Percentiles rank a stretch among this genome's conserved stretches.
These are phyloP conservation scores for Salix exigua DNA, from an alignment of 345 rosid genomes.

Conservation along the genomic window DNA sequence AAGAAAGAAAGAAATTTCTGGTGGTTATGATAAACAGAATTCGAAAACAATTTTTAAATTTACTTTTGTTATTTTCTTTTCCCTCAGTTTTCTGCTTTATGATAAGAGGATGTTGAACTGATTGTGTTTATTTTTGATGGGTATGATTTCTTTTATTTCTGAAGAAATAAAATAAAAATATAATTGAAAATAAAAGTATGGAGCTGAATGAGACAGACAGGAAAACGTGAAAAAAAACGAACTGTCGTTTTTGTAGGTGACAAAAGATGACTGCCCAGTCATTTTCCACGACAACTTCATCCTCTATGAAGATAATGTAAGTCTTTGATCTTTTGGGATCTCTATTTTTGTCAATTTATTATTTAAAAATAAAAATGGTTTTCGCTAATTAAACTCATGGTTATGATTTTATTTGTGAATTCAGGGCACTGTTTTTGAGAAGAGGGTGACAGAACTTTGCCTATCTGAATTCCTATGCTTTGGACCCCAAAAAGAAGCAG, in stretches of 20 bases:
- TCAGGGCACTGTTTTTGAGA: slow-evolving; percentile 74
- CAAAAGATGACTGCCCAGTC: slow-evolving; percentile 84
- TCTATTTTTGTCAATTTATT: background rate
- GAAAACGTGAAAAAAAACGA: slow-evolving; percentile 13
- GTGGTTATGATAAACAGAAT: too few relatives aligned
- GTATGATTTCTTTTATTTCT: background rate
- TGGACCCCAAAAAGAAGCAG: slow-evolving; percentile 65
- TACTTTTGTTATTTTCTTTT: background rate
- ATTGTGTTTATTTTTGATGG: slow-evolving; percentile 5
- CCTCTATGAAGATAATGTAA: slow-evolving; percentile 73
- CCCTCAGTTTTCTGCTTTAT: background rate
- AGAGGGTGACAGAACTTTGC: slow-evolving; percentile 64
- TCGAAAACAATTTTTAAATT: background rate
- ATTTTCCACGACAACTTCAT: slow-evolving; percentile 88
- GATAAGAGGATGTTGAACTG: background rate
- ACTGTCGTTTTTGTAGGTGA: slow-evolving; percentile 66
- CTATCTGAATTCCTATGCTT: slow-evolving; percentile 66
- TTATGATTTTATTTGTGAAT: background rate
- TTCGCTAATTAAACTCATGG: background rate
- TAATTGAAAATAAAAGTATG: background rate
- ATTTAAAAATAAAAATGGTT: background rate
- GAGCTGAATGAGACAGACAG: slow-evolving; percentile 10
- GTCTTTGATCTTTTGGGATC: slow-evolving; percentile 12
- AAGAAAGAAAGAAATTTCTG: too few relatives aligned
- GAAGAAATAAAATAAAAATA: background rate